Evolutionary conservation across 2,329 filamentous ascomycete genomes (phyloP).

Genomic region (Botrytis paeoniae): DNA sequence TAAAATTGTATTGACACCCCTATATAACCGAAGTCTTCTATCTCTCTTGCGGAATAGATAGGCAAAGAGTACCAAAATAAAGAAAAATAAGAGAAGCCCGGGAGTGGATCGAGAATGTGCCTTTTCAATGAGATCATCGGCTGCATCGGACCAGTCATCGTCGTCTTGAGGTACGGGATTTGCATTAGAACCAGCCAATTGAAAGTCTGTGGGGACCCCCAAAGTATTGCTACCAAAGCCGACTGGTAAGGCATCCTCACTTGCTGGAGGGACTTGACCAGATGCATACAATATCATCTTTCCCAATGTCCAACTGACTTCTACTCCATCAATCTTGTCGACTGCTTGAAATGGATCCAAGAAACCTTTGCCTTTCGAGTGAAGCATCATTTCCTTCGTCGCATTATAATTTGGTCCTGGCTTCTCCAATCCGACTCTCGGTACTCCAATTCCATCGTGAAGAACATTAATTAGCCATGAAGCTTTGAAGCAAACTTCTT

Average conservation of each 20-base stretch:
- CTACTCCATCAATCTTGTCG: constrained; percentile 84
- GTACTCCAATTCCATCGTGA: constrained; percentile 93
- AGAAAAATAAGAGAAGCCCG: constrained; percentile 71
- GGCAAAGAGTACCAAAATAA: constrained; percentile 65
- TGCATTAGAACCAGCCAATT: constrained; percentile 66
- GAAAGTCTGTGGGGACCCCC: constrained; percentile 70
- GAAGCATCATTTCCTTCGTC: constrained; percentile 66
- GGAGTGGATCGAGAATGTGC: constrained; percentile 67
- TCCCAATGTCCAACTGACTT: constrained; percentile 95
- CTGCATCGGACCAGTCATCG: constrained; percentile 53
- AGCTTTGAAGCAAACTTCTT: constrained; percentile 94
- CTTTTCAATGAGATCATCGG: constrained; percentile 60
- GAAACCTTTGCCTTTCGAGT: constrained; percentile 71
- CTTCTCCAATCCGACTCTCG: constrained; percentile 75
- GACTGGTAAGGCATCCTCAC: constrained; percentile 65
- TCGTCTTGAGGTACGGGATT: constrained; percentile 41
- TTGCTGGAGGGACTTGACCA: constrained; percentile 72
- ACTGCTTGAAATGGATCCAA: constrained; percentile 87
- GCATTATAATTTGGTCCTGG: constrained; percentile 59
- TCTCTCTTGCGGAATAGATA: constrained; percentile 81
- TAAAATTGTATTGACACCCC: constrained; percentile 48
- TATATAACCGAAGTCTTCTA: constrained; percentile 60
- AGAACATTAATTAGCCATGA: constrained; percentile 97
- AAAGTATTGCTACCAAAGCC: constrained; percentile 84
- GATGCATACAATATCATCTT: constrained; percentile 96